These are phyloP conservation scores for Microstroma glucosiphilum DNA, from an alignment of 1,284 basidiomycete species.

Conservation along the genomic window DNA sequence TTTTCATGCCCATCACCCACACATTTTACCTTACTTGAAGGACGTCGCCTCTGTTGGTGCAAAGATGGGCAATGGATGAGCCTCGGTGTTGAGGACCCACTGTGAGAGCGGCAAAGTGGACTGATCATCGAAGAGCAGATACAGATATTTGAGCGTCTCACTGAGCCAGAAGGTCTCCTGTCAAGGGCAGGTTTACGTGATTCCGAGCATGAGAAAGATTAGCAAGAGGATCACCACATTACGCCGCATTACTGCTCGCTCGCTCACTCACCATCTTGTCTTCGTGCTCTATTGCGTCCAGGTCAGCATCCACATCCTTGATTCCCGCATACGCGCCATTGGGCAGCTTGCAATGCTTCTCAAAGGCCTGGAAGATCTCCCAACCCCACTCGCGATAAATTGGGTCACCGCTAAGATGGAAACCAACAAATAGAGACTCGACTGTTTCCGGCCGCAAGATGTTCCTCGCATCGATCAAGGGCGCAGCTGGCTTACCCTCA, in stretches of 20 bases:
- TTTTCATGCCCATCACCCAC: too few relatives aligned
- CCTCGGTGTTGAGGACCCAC: slow-evolving; percentile 75
- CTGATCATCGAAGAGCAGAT: slow-evolving; percentile 75
- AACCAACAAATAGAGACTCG: slow-evolving; percentile 83
- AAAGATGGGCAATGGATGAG: slow-evolving; percentile 48
- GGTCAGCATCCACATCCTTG: slow-evolving; percentile 61
- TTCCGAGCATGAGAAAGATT: background rate
- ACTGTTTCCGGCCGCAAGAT: slow-evolving; percentile 85
- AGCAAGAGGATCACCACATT: background rate
- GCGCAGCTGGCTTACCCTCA: slow-evolving; percentile 35
- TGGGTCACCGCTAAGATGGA: slow-evolving; percentile 72
- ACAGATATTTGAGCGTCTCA: slow-evolving; percentile 94
- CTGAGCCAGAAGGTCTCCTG: slow-evolving; percentile 53
- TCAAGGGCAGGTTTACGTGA: background rate
- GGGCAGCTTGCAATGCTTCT: slow-evolving; percentile 51
- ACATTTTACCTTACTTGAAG: background rate
- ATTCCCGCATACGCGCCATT: slow-evolving; percentile 78
- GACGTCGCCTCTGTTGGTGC: slow-evolving; percentile 14
- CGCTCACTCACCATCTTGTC: slow-evolving; percentile 84
- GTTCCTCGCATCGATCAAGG: slow-evolving; percentile 74
- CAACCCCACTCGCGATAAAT: slow-evolving; percentile 79
- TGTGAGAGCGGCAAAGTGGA: slow-evolving; percentile 62
- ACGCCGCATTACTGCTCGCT: slow-evolving; percentile 14
- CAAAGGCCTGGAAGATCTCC: slow-evolving; percentile 82
- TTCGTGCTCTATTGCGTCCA: slow-evolving; percentile 64